Evolutionary conservation across 2,329 filamentous ascomycete species (phyloP).

Genomic region (Aschersonia sp.): DNA sequence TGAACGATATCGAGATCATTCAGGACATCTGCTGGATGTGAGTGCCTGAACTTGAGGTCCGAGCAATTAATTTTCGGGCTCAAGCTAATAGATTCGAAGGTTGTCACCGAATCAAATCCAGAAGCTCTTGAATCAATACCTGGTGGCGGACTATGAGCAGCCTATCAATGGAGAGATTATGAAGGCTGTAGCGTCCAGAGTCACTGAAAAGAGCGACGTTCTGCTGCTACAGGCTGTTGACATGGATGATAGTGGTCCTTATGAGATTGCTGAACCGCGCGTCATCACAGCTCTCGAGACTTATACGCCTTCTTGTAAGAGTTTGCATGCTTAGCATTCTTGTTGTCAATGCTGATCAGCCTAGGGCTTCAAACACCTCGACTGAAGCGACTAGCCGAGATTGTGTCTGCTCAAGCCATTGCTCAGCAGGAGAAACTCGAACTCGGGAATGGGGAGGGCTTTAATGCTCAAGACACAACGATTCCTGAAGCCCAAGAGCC

Average conservation of each 20-base stretch:
- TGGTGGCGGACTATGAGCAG: conserved; percentile 97
- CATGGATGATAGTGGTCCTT: conserved; percentile 97
- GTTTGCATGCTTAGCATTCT: not conserved
- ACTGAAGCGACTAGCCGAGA: conserved; percentile 92
- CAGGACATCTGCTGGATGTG: conserved; percentile 99
- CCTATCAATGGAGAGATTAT: conserved; percentile 99
- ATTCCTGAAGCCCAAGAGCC: conserved; percentile 37
- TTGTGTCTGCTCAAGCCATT: conserved; percentile 91
- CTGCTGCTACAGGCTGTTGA: conserved; percentile 87
- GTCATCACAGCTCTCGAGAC: conserved; percentile 94
- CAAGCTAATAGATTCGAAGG: conserved; percentile 29
- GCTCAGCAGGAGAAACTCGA: conserved; percentile 84
- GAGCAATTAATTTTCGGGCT: not conserved
- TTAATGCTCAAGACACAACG: conserved; percentile 32
- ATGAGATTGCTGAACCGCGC: conserved; percentile 93
- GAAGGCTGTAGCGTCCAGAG: conserved; percentile 94
- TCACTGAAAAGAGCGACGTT: conserved; percentile 97
- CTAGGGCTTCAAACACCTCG: conserved; percentile 89
- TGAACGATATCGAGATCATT: conserved; percentile 99
- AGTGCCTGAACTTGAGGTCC: conserved; percentile 23
- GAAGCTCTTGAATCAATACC: conserved; percentile 95
- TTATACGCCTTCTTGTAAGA: conserved; percentile 86
- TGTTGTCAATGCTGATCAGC: conserved; percentile 11
- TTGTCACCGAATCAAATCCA: conserved; percentile 97
- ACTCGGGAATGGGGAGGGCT: conserved; percentile 26